Percentiles rank a stretch among this genome's conserved stretches.
phyloP scores from a whole-genome alignment of 306 rosid genomes.

The Casuarina equisetifolia region DNA sequence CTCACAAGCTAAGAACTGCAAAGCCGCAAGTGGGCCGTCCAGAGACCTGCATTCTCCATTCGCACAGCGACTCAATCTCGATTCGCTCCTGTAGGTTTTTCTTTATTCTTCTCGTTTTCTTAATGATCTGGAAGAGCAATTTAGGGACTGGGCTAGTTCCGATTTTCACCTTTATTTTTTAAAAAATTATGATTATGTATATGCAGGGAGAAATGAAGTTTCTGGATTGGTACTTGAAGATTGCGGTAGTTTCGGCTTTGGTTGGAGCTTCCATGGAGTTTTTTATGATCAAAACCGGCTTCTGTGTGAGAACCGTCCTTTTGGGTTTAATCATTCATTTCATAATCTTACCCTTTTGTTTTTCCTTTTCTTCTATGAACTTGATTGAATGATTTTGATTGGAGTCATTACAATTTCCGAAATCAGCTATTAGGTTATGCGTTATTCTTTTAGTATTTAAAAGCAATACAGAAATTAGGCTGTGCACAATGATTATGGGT shows the following conservation, averaged over 20 bases:
- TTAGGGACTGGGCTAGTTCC: not conserved
- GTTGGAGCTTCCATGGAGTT: constrained; percentile 91
- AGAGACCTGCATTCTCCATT: not conserved
- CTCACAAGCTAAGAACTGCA: not conserved
- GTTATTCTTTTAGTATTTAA: not conserved
- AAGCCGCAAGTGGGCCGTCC: not conserved
- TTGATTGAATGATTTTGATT: not conserved
- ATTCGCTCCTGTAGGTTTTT: constrained; percentile 4
- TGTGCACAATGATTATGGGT: not conserved
- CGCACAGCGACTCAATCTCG: not conserved
- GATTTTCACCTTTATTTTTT: not conserved
- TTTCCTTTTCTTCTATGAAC: not conserved
- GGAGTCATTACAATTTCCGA: not conserved
- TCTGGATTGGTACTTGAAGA: constrained; percentile 88
- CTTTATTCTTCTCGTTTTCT: not conserved
- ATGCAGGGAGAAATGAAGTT: constrained; percentile 60
- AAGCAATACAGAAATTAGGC: not conserved
- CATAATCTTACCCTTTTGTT: not conserved
- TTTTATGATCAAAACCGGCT: constrained; percentile 88
- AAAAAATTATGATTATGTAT: not conserved
- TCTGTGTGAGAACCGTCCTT: constrained; percentile 81
- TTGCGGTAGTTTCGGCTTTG: constrained; percentile 66
- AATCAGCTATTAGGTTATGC: not conserved
- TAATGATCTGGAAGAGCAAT: not conserved
- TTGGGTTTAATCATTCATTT: constrained; percentile 15